Evolutionary conservation across 192 early-diverging fungal genomes (phyloP), one percentile per base, ranked within the genome.

Genomic region (Phycomyces nitens): DNA sequence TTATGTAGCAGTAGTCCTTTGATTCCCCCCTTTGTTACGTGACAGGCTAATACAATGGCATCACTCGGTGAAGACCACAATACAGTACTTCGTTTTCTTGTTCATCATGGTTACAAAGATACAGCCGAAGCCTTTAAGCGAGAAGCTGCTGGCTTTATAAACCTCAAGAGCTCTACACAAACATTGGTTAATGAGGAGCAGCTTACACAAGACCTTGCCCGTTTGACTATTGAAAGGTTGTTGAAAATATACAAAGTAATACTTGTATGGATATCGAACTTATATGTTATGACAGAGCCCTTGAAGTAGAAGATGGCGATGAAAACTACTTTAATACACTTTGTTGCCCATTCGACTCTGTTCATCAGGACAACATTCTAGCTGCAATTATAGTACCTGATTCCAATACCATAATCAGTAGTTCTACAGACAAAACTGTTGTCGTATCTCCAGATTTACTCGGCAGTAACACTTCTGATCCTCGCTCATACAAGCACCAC

Each of bases 281-380:
- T n/a, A n/a, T n/a, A n/a, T n/a, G n/a, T n/a, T n/a, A n/a, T n/a
- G n/a, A 10, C 50, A 61, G 59, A 51, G 11, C 43, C 5, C 26
- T 38, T 39, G 53, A 68, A 24, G 29, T 61, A 6, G 34, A 55
- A 8, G 61, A 67, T 39, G 78, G 77, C 2, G 58, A 73, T 26
- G 60, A 73, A 6, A 53, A 59, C 3, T 76, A 76, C 56, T 87
- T 78, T 21, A 56, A 57, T 23, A 60, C 73, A 20, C 15, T 72
- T 8, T 47, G 57, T 22, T 39, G 62, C 15, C 53, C 69, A 21
- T 71, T 81, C 27, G 61, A 80, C 12, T 56, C 73, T 18, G 52
- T 85, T 20, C 87, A 89, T 68, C 58, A 56, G 21, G 70, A 74
- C 41, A 90, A 90, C 60, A 84, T 90, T 63, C 69, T 90, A 12